Base-by-base conservation (phyloP, 192 early-diverging fungal species). In the Pilobolus umbonatus region DNA sequence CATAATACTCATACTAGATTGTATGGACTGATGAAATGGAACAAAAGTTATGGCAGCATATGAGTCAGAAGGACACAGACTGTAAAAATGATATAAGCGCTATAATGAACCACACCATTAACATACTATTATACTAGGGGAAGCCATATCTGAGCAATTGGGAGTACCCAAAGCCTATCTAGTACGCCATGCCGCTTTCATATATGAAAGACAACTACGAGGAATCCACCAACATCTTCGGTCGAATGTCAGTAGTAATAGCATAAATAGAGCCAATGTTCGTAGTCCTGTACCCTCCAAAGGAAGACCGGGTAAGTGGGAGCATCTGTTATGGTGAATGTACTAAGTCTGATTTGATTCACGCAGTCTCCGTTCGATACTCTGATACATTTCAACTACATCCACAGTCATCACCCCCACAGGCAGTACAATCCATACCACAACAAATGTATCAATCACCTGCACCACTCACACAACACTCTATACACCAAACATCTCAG, bases 21-120 rank as follows among this genome's bases (percentile, higher is more conserved):
- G 55, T 79, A 38, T 83, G 81, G 81, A 80, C 81, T 25, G 79
- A 83, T 43, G 71, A 70, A 40, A 80, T 80, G 81, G 81, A 83
- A 38, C 74, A 77, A 47, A 67, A 68, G 8, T 34, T 83, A 24
- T 83, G 81, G 81, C 67, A 77, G 40, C 68, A 75, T 42, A 72
- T 80, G 32, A 68, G 74, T 3, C 73, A 77, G 50, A 83, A 78
- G 44, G 75, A 80, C 32, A 69, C 76, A 8, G 81, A 83, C 48
- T 83, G 80, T 82, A 67, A 71, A 71, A 31, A 29, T 21, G 0
- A 21, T 62, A 43, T 21, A 32, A 38, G 45, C 19, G 51, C 17
- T 36, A 58, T 34, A n/a, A 22, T 40, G n/a, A n/a, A n/a, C n/a
- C n/a, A n/a, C n/a, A n/a, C n/a, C n/a, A n/a, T n/a, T n/a, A n/a